phyloP scores from a whole-genome alignment of 495 filamentous ascomycete genomes.

The Neurospora hispaniola region DNA sequence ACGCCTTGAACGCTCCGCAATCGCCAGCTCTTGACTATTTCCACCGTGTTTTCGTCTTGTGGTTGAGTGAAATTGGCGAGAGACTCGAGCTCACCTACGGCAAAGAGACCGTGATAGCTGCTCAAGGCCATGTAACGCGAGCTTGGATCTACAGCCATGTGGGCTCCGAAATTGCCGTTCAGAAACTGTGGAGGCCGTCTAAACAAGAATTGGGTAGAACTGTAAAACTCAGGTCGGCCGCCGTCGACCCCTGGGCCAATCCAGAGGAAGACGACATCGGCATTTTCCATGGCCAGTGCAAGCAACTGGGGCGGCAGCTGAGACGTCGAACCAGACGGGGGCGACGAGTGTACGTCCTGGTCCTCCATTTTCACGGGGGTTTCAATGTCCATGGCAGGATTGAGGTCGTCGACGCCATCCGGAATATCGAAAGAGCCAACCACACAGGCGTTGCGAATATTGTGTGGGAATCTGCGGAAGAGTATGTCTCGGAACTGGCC shows the following conservation, averaged over 20 bases:
- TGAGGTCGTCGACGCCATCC: conserved; percentile 12
- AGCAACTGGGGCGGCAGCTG: conserved; percentile 65
- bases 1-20: conserved; percentile 55
- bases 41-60: conserved; percentile 25
- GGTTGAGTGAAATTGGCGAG: conserved; percentile 34
- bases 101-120: conserved; percentile 32
- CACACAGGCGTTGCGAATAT: conserved; percentile 52
- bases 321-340: conserved; percentile 5
- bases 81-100: conserved; percentile 51
- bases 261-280: conserved; percentile 63
- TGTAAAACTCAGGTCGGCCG: conserved; percentile 46
- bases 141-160: conserved; percentile 72
- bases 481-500: conserved; percentile 59
- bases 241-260: conserved; percentile 34
- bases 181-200: conserved; percentile 39
- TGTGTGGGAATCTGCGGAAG: background rate
- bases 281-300: conserved; percentile 56
- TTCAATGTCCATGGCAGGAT: background rate
- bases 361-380: conserved; percentile 23
- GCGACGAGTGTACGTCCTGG: conserved; percentile 9
- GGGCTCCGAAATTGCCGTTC: conserved; percentile 47
- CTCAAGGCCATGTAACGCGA: conserved; percentile 39
- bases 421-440: conserved; percentile 34
- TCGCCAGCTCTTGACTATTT: conserved; percentile 39
- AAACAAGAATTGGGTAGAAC: conserved; percentile 31